A percentile compares a stretch with the other conserved stretches of the same genome.
These are phyloP conservation scores for Kwoniella heveanensis DNA, from an alignment of 768 basidiomycete genomes.

Conservation along the genomic window DNA sequence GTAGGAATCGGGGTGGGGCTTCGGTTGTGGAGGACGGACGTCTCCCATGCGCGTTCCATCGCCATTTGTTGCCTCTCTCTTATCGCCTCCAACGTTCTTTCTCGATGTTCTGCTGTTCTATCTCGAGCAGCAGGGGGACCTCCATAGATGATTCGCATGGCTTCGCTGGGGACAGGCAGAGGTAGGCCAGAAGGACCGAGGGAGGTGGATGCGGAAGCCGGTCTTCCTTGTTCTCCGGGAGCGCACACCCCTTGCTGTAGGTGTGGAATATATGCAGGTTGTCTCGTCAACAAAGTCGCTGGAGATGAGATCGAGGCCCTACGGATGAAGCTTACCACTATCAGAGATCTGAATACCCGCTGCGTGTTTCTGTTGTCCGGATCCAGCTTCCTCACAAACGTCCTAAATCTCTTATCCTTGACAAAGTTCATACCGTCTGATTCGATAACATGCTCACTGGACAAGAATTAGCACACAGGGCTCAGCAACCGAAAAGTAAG, in stretches of 20 bases:
- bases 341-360: conserved; percentile 21
- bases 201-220: not conserved
- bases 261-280: too few relatives aligned
- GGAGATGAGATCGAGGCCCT: not conserved
- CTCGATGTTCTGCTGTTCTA: not conserved
- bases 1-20: not conserved
- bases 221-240: not conserved
- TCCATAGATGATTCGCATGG: conserved; percentile 1
- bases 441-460: conserved; percentile 11
- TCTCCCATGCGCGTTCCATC: not conserved
- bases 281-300: not conserved
- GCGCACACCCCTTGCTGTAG: not conserved
- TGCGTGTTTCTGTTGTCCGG: conserved; percentile 23
- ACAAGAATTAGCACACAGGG: not conserved
- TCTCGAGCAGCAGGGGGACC: not conserved
- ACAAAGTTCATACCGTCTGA: not conserved
- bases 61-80: not conserved
- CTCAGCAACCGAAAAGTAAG: not conserved
- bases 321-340: conserved; percentile 19
- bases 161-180: not conserved
- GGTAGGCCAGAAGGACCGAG: conserved; percentile 2
- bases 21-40: not conserved
- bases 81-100: not conserved
- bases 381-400: conserved; percentile 36
- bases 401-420: conserved; percentile 26